A percentile compares a stretch with the other conserved stretches of the same genome.
Evolutionary conservation across 805 yeast genomes (phyloP).

Genomic region (Yarrowia keelungensis): DNA sequence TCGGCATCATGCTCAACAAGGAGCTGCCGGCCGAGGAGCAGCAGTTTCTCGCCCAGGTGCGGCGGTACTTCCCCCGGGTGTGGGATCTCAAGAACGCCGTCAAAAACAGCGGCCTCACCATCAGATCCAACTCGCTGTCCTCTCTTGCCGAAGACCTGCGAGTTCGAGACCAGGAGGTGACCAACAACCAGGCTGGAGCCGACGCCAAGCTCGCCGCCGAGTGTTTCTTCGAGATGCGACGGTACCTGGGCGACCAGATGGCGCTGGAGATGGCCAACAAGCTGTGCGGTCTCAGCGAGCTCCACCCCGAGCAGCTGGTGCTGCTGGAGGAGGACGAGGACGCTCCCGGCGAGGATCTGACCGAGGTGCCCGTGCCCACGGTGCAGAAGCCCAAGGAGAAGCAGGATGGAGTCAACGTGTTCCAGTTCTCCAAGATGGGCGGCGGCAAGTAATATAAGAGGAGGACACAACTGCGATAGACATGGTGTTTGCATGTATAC

Average conservation of each 20-base stretch:
- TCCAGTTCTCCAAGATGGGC: constrained; percentile 49
- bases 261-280: constrained; percentile 47
- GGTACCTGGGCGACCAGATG: constrained; percentile 49
- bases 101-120: constrained; percentile 50
- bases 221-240: constrained; percentile 55
- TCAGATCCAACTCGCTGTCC: constrained; percentile 48
- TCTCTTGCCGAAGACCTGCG: constrained; percentile 55
- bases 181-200: constrained; percentile 52
- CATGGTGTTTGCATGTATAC: constrained; percentile 31
- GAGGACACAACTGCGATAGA: constrained; percentile 27
- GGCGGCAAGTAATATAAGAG: constrained; percentile 41
- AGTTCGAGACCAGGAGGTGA: constrained; percentile 43
- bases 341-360: constrained; percentile 25
- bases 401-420: constrained; percentile 42
- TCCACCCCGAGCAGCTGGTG: constrained; percentile 39
- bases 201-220: constrained; percentile 54
- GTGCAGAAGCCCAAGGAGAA: constrained; percentile 35
- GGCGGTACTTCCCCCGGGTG: constrained; percentile 76
- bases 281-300: constrained; percentile 52
- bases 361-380: constrained; percentile 40
- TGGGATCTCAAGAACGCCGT: constrained; percentile 74
- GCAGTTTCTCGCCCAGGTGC: constrained; percentile 75
- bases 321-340: constrained; percentile 28
- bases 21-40: constrained; percentile 80
- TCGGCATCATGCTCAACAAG: constrained; percentile 76